Conservation (phyloP, 2,329 filamentous ascomycete species). For the Fusarium concolor region DNA sequence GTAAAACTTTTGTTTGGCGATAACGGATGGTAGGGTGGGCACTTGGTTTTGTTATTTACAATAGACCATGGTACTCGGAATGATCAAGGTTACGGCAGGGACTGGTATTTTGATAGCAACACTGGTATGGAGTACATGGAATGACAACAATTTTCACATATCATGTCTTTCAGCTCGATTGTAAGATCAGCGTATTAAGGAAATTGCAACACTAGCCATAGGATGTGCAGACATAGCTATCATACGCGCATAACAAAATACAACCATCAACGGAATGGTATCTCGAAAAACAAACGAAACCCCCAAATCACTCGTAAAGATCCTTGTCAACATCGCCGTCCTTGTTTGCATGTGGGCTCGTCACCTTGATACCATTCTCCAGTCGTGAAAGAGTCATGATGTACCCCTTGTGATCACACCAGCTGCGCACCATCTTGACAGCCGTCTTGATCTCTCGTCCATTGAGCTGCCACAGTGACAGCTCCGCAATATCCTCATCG, state of each 20-base stretch:
- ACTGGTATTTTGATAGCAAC: background rate
- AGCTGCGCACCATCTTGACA: conserved; percentile 59
- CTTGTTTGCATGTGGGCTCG: conserved; percentile 57
- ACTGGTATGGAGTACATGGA: conserved; percentile 8
- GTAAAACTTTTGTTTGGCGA: background rate
- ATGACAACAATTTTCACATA: background rate
- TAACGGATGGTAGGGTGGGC: background rate
- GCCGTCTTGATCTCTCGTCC: conserved; percentile 61
- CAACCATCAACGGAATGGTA: background rate
- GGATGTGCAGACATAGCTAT: background rate
- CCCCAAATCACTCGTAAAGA: conserved; percentile 42
- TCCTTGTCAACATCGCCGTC: conserved; percentile 43
- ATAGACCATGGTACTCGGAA: conserved; percentile 4
- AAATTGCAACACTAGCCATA: background rate
- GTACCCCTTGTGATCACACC: conserved; percentile 59
- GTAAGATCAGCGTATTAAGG: background rate
- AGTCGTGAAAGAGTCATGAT: conserved; percentile 55
- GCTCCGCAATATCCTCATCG: conserved; percentile 54
- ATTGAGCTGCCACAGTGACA: conserved; percentile 57
- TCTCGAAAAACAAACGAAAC: background rate
- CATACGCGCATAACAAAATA: background rate
- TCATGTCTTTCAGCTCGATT: background rate
- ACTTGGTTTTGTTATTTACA: background rate
- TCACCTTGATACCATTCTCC: conserved; percentile 60
- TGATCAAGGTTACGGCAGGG: background rate